Evolutionary conservation across 2,329 filamentous ascomycete genomes (phyloP).

Genomic region (Cytospora piceicola): DNA sequence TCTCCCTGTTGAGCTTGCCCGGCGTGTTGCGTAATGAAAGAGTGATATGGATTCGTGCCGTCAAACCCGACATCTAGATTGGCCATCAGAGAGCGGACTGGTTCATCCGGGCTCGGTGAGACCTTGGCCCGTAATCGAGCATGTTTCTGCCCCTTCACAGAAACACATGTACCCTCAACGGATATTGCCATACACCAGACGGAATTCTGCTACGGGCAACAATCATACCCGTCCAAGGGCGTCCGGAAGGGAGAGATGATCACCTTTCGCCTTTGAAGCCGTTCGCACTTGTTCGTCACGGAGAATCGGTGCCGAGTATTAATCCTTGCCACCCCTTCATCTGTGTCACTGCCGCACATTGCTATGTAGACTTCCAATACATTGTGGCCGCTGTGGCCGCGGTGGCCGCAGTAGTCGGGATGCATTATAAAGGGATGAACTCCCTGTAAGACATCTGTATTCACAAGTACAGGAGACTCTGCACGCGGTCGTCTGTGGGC

Average conservation of each 20-base stretch:
- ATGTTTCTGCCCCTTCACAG: neutral
- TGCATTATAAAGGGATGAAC: neutral
- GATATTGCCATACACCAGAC: neutral
- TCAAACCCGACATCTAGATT: neutral
- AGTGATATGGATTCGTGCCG: neutral
- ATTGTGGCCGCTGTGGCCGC: neutral
- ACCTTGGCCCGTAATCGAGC: neutral
- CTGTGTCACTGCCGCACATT: neutral
- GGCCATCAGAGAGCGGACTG: neutral
- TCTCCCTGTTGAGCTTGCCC: neutral
- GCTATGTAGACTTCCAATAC: neutral
- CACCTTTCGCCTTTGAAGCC: neutral
- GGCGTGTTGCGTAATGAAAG: neutral
- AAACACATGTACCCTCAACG: neutral
- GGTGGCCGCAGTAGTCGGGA: neutral
- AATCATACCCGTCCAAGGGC: neutral
- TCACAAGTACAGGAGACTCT: neutral
- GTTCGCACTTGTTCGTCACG: neutral
- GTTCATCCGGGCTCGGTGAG: slow-evolving; percentile 1
- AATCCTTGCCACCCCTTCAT: neutral
- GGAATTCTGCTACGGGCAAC: neutral
- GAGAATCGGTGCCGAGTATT: no score
- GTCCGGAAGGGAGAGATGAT: neutral
- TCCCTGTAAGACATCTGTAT: neutral
- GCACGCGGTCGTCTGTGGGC: neutral